Evolutionary conservation across 192 early-diverging fungal genomes (phyloP), one percentile per base, ranked within the genome.

Genomic region (Jimgerdemannia lactiflua): DNA sequence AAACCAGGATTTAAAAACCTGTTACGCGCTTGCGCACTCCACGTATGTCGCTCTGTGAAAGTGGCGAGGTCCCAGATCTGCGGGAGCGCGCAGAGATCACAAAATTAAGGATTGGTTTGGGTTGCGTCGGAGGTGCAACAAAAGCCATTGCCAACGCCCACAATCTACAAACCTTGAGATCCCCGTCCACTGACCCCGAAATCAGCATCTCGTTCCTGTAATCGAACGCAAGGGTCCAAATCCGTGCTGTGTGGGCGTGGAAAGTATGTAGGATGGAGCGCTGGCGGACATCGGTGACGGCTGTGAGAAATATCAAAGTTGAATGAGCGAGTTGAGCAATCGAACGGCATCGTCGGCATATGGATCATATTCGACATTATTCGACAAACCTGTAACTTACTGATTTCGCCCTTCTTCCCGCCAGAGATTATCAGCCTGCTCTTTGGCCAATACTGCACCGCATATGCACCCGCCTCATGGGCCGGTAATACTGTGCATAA

Each of bases 401-500:
- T 85, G 17, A 95, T 91, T 71, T 92, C 90, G 39, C 94, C 94
- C 64, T 88, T 85, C 70, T 91, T 91, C 19, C 92, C 90, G 3
- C 94, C 94, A 39, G 92, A 87, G 44, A 94, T 84, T 17, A 95
- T 72, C 3, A 92, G 71, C 64, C 93, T 82, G 66, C 88, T 86
- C 39, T 85, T 77, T 17, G 84, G 71, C 6, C 88, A 91, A 79
- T 86, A 94, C 4, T 84, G 83, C 54, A 93, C 74, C 2, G 92
- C 91, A 68, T 91, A 90, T 39, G 90, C 89, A 17, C 93, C 92
- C 14, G 84, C 83, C 54, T 93, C 91, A 43, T 82, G 82, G 9
- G 87, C 85, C 19, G 81, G 76, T 77, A 93, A 92, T 14, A 80
- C 86, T 88, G 65, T 63, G 64, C 29, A 69, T 18, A 59, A 9